Evolutionary conservation across 2,329 filamentous ascomycete species (phyloP), one percentile per base, ranked within the genome.

Genomic region (Exophiala aquamarina): DNA sequence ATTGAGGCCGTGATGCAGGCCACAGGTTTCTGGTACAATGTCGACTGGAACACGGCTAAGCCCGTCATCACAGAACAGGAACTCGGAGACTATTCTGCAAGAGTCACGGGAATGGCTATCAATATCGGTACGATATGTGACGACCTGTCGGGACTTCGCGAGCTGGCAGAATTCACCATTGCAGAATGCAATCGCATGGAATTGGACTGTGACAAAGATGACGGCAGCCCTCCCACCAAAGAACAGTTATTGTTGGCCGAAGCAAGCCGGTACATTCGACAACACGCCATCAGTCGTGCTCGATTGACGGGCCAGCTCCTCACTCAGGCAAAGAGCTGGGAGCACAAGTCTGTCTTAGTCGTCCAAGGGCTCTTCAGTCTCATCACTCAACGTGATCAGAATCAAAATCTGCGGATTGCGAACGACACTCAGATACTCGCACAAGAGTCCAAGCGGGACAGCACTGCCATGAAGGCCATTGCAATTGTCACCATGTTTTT

Each of bases 401-500:
- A 44, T 1, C 52, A 52, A 4, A 60, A 58, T 44, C 41, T 59
- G 8, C 47, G 45, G 6, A 60, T 60, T 23, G 57, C 55, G 11
- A 43, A 49, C 6, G 53, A 55, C 32, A 42, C 57, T 3, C 50
- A 48, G 19, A 56, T 33, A 7, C 37, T 59, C 23, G 56, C 59
- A 2, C 47, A 47, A 5, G 56, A 57, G n/a, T 44, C 59, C 2
- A 64, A 60, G 46, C 44, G 56, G 18, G 65, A 68, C 38, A 64
- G 62, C 40, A 56, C 61, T 1, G 61, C 62, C 7, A 70, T 72
- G 65, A 65, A 66, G 41, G 63, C 62, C 3, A 63, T 71, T 15
- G 65, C 69, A 0, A 52, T 69, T 2, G 57, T 72, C 43, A 70
- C 66, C 29, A 69, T 70, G 58, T 49, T 64, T 5, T 71, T 71